A percentile compares a stretch with the other conserved stretches of the same genome.
phyloP scores from a whole-genome alignment of 352 stramenopile species.

The Blastocystis sp. region DNA sequence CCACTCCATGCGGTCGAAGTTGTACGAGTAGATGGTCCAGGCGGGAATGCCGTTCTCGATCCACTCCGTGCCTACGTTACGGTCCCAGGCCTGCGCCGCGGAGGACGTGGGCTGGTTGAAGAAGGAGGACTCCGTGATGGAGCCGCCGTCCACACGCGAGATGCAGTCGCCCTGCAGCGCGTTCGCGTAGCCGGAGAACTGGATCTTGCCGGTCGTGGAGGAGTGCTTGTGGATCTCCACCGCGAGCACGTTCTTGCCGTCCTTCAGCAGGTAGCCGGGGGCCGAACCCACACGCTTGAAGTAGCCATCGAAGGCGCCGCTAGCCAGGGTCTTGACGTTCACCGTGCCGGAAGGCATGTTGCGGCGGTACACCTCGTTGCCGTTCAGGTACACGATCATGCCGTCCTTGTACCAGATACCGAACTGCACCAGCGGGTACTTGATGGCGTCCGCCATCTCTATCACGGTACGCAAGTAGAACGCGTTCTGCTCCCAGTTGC shows the following conservation, averaged over 20 bases:
- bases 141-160: constrained; percentile 20
- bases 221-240: constrained; percentile 52
- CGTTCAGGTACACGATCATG: constrained; percentile 53
- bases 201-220: constrained; percentile 37
- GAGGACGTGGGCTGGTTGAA: constrained; percentile 42
- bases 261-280: constrained; percentile 40
- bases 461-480: constrained; percentile 36
- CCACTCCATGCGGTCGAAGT: constrained; percentile 62
- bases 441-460: constrained; percentile 10
- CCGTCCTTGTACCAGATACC: constrained; percentile 55
- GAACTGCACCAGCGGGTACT: constrained; percentile 56
- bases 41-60: constrained; percentile 58
- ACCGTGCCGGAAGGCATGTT: constrained; percentile 32
- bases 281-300: constrained; percentile 27
- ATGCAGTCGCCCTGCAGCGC: constrained; percentile 55
- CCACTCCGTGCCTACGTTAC: constrained; percentile 33
- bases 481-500: constrained; percentile 13
- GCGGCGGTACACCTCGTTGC: constrained; percentile 43
- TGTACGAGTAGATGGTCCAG: constrained; percentile 48
- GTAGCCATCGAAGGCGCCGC: constrained; percentile 27
- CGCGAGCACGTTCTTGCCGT: constrained; percentile 50
- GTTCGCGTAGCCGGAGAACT: constrained; percentile 16
- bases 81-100: constrained; percentile 44
- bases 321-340: background rate
- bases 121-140: constrained; percentile 47